Base-by-base conservation (phyloP, 2,329 filamentous ascomycete genomes). In the Onygena corvina region DNA sequence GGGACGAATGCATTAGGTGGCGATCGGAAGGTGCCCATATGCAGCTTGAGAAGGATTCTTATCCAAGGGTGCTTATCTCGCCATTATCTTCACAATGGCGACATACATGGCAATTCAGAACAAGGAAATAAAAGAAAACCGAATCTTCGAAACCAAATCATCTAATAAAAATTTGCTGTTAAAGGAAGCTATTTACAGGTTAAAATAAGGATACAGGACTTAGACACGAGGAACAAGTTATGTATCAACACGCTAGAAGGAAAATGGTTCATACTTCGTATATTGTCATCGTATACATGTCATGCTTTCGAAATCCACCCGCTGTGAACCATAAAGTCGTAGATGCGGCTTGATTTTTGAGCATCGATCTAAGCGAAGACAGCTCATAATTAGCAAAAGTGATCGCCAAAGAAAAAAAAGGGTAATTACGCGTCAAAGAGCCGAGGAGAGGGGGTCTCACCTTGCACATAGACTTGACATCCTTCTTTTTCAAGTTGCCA, bases 251-350 rank as follows among this genome's bases (percentile, higher is more conserved):
- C 27, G 21, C 27, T 20, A 21, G 33, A 34, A 38, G 14, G 4
- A 14, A 6, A 8, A 34, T 27, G 36, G 21, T 27, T 45, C 18
- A 45, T 31, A 35, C 34, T 16, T 44, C 42, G 21, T 27, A 38
- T 18, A 31, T n/a, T 46, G 29, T 35, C 23, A 14, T 31, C 30
- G 33, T 30, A 23, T 14, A 21, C 12, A 40, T 21, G 4, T 30
- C n/a, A 93, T 21, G 82, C 84, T 71, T 93, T 92, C 27, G 81
- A 84, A 53, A 96, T 82, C 88, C 90, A 96, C 2, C 90, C 92
- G 50, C 81, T 82, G 62, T 88, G 86, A 54, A 94, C 85, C 70
- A 95, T 89, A 64, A 95, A 96, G 65, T 96, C 92, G 67, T 90
- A 95, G 51, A 96, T 80, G 56, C 86, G 77, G 14, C 84, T 82